Conservation (phyloP, 768 basidiomycete genomes). For the Holtermanniella nyarrowii region DNA sequence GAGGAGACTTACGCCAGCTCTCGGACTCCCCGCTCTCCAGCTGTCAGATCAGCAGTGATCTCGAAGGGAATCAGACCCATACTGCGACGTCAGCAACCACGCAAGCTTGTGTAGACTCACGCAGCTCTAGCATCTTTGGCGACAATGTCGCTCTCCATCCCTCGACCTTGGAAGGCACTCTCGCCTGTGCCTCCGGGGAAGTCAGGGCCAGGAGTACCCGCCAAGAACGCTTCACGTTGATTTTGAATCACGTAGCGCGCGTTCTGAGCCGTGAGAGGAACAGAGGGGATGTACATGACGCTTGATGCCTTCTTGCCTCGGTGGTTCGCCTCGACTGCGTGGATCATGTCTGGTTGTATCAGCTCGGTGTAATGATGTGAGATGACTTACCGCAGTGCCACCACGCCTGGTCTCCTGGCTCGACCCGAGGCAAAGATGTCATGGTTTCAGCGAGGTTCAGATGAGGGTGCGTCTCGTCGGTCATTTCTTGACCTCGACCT, state of each 20-base stretch:
- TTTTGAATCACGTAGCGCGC: constrained; percentile 47
- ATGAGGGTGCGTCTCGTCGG: constrained; percentile 53
- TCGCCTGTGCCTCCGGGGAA: constrained; percentile 49
- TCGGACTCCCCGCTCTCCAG: constrained; percentile 10
- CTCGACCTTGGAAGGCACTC: constrained; percentile 43
- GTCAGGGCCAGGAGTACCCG: constrained; percentile 59
- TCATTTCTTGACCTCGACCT: constrained; percentile 52
- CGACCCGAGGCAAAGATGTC: constrained; percentile 51
- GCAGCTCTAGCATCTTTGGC: constrained; percentile 41
- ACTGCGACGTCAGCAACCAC: constrained; percentile 1
- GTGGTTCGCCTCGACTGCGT: constrained; percentile 34
- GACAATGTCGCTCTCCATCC: constrained; percentile 43
- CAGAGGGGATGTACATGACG: constrained; percentile 38
- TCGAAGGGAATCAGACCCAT: constrained; percentile 45
- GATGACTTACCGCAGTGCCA: constrained; percentile 31
- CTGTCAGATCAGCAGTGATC: neutral
- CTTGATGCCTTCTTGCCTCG: constrained; percentile 24
- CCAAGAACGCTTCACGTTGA: constrained; percentile 56
- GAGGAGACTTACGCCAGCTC: constrained; percentile 13
- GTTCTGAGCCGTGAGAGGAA: constrained; percentile 34
- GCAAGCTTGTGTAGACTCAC: constrained; percentile 4
- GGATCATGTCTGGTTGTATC: constrained; percentile 26
- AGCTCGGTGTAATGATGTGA: neutral
- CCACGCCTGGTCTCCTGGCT: constrained; percentile 58
- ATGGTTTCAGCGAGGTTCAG: constrained; percentile 52